These are phyloP conservation scores for Xylaria sp. DNA, from an alignment of 2,329 filamentous ascomycete genomes.

Conservation along the genomic window DNA sequence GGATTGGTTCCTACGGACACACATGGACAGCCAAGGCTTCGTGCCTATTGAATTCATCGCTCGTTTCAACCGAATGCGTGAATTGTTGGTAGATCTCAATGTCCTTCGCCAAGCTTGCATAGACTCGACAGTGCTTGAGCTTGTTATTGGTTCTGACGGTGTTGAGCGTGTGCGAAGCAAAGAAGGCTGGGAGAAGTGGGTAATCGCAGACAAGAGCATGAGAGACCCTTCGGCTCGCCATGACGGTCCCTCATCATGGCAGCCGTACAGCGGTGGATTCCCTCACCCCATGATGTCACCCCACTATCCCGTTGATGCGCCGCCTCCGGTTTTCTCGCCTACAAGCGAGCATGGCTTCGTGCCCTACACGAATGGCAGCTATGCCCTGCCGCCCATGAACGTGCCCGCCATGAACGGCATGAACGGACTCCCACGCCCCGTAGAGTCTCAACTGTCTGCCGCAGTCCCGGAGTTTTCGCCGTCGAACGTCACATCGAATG, in stretches of 20 bases:
- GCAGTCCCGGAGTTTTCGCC: slow-evolving; percentile 59
- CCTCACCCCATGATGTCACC: slow-evolving; percentile 24
- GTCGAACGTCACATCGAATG: slow-evolving; percentile 12
- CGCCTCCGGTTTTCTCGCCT: slow-evolving; percentile 29
- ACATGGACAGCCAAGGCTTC: slow-evolving; percentile 95
- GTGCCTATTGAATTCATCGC: slow-evolving; percentile 75
- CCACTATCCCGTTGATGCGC: slow-evolving; percentile 25
- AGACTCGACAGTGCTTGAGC: slow-evolving; percentile 67
- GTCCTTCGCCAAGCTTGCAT: slow-evolving; percentile 71
- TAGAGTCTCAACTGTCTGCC: slow-evolving; percentile 54
- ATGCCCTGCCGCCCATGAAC: slow-evolving; percentile 23
- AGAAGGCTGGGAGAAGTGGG: slow-evolving; percentile 74
- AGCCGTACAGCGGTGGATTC: slow-evolving; percentile 18
- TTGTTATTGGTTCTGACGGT: slow-evolving; percentile 68
- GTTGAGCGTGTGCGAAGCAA: slow-evolving; percentile 71
- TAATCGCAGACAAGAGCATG: slow-evolving; percentile 60
- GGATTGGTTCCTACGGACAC: slow-evolving; percentile 77
- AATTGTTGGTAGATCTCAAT: slow-evolving; percentile 65
- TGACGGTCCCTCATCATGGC: slow-evolving; percentile 52
- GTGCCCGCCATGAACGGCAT: slow-evolving; percentile 21
- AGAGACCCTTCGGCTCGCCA: slow-evolving; percentile 70
- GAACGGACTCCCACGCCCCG: slow-evolving; percentile 26
- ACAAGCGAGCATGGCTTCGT: slow-evolving; percentile 30
- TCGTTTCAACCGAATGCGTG: slow-evolving; percentile 78
- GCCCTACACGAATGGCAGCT: slow-evolving; percentile 31